A percentile compares a stretch with the other conserved stretches of the same genome.
Evolutionary conservation across 2,329 filamentous ascomycete species (phyloP).

Genomic region (Dothistroma pini): DNA sequence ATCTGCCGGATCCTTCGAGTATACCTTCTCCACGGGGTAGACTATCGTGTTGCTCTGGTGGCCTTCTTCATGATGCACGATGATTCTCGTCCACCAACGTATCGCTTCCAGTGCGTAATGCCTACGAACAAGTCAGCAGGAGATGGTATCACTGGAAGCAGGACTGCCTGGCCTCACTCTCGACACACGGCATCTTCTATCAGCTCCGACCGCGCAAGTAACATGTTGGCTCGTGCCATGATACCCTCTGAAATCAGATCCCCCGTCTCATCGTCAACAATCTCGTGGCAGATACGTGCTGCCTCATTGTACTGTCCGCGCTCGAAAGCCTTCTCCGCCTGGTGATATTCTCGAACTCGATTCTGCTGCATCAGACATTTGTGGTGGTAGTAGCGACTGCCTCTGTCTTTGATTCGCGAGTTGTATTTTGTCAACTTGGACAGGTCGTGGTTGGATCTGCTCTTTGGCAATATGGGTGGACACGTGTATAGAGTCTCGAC

Average conservation of each 20-base stretch:
- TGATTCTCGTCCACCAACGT: not conserved
- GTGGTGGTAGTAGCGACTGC: not conserved
- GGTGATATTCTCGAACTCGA: not conserved
- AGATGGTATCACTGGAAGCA: not conserved
- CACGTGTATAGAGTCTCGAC: not conserved
- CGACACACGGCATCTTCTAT: not conserved
- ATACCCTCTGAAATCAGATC: not conserved
- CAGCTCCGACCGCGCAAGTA: conserved; percentile 6
- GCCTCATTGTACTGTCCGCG: not conserved
- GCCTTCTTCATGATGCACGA: not conserved
- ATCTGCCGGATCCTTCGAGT: not conserved
- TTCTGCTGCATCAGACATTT: not conserved
- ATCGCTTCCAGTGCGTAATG: not conserved
- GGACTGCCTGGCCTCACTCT: not conserved
- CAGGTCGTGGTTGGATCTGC: not conserved
- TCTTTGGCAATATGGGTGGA: not conserved
- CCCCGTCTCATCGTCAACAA: not conserved
- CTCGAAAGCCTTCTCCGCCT: not conserved
- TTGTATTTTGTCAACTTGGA: not conserved
- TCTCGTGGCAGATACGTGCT: not conserved
- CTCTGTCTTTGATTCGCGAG: not conserved
- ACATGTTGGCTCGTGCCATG: conserved; percentile 7
- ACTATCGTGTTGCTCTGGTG: not conserved
- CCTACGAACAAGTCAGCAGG: not conserved
- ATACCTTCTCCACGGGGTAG: not conserved